Evolutionary conservation across 768 basidiomycete genomes (phyloP).

Genomic region (Suillus luteus): DNA sequence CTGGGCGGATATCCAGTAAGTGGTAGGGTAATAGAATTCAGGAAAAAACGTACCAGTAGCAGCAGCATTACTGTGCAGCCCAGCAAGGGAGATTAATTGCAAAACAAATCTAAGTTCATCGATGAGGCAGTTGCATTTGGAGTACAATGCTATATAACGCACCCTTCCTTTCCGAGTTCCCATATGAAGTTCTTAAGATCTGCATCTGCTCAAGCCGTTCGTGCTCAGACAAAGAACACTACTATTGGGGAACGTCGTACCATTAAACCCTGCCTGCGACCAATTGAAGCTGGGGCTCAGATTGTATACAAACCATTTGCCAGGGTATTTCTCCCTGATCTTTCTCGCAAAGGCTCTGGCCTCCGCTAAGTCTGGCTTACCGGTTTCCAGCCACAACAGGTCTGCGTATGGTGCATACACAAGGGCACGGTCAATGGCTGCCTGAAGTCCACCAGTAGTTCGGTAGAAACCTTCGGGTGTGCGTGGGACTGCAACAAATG

Average conservation of each 20-base stretch:
- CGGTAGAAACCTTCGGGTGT: conserved; percentile 93
- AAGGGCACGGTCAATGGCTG: conserved; percentile 79
- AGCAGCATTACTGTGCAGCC: conserved; percentile 84
- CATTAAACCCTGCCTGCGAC: conserved; percentile 78
- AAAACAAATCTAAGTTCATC: conserved; percentile 69
- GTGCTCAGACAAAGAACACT: neutral
- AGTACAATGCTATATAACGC: conserved; percentile 20
- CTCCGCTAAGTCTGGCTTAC: conserved; percentile 79
- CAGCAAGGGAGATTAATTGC: conserved; percentile 87
- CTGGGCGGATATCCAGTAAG: conserved; percentile 35
- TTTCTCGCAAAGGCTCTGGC: conserved; percentile 76
- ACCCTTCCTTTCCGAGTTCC: conserved; percentile 91
- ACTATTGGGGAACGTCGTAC: conserved; percentile 34
- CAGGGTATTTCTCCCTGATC: conserved; percentile 69
- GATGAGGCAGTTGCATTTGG: conserved; percentile 8
- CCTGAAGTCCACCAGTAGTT: conserved; percentile 77
- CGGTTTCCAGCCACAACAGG: conserved; percentile 92
- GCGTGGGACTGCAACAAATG: conserved; percentile 61
- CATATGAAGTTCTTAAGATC: conserved; percentile 85
- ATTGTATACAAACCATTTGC: conserved; percentile 88
- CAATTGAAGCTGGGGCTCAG: conserved; percentile 95
- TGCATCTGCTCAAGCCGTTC: conserved; percentile 44
- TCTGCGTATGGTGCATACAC: conserved; percentile 87
- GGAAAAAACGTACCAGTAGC: conserved; percentile 56
- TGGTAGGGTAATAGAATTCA: neutral